A percentile compares a stretch with the other conserved stretches of the same genome.
Evolutionary conservation across 225 moss, liverwort and hornwort species (phyloP).

Genomic region (Sphagnum tenellum): DNA sequence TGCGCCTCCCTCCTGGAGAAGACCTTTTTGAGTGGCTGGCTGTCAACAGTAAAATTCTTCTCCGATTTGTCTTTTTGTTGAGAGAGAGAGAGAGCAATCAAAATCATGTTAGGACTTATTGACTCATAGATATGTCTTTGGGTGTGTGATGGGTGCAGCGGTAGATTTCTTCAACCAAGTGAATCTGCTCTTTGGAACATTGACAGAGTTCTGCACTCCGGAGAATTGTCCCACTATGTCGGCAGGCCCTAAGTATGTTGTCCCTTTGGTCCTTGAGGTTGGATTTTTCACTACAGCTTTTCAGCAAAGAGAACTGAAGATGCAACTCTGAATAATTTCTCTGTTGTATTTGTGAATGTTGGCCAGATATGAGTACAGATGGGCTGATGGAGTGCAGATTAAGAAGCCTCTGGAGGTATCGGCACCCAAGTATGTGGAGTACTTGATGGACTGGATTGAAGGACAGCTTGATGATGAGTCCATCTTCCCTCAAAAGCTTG

Average conservation of each 20-base stretch:
- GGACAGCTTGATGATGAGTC: constrained; percentile 95
- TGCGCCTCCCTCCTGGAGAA: constrained; percentile 91
- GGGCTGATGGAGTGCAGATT: constrained; percentile 96
- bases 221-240: constrained; percentile 99
- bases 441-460: constrained; percentile 99
- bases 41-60: constrained; percentile 66
- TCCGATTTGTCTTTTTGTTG: no score
- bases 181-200: constrained; percentile 87
- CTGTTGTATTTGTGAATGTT: constrained; percentile 4
- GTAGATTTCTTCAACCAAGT: constrained; percentile 99
- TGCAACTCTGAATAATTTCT: no score
- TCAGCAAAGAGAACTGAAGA: no score
- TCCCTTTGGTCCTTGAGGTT: no score
- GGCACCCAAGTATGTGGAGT: constrained; percentile 96
- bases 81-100: no score
- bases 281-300: no score
- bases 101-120: no score
- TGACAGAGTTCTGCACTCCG: constrained; percentile 96
- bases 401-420: constrained; percentile 98
- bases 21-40: constrained; percentile 98
- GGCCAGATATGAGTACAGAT: constrained; percentile 86
- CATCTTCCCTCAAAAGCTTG: constrained; percentile 96
- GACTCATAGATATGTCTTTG: no score
- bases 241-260: constrained; percentile 86
- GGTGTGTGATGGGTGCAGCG: constrained; percentile 26